These are phyloP conservation scores for Myriosclerotinia duriaeana DNA, from an alignment of 2,329 filamentous ascomycete species.

Conservation along the genomic window DNA sequence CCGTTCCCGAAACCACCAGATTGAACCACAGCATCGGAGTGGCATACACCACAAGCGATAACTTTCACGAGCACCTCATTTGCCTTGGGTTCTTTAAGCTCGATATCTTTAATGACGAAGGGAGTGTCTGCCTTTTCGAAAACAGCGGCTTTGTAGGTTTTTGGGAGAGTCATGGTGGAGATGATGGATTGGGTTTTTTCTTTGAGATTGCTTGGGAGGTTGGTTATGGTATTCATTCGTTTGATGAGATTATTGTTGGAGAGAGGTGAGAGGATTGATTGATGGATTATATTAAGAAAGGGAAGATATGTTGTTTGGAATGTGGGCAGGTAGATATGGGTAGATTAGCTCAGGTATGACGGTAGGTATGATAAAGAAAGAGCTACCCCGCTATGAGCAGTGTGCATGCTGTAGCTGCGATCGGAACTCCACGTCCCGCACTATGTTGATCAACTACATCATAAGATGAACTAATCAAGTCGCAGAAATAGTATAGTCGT, in stretches of 20 bases:
- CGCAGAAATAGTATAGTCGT: neutral
- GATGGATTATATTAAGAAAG: neutral
- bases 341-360: too few species aligned
- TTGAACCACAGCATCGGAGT: constrained; percentile 54
- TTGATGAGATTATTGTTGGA: neutral
- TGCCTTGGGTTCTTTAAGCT: constrained; percentile 54
- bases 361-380: neutral
- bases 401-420: too few species aligned
- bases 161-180: constrained; percentile 50
- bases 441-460: neutral
- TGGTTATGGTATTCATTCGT: neutral
- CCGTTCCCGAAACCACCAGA: constrained; percentile 53
- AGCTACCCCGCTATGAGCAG: constrained; percentile 13
- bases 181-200: constrained; percentile 15
- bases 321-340: neutral
- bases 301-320: neutral
- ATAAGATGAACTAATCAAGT: neutral
- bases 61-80: constrained; percentile 69
- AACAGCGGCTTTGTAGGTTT: constrained; percentile 66
- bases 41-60: constrained; percentile 70
- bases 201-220: neutral
- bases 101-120: constrained; percentile 58
- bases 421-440: too few species aligned
- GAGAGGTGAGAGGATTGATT: neutral
- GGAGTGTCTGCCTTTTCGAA: constrained; percentile 53